Base-by-base conservation (phyloP, 1,284 basidiomycete genomes). In the Blastosporella zonata region DNA sequence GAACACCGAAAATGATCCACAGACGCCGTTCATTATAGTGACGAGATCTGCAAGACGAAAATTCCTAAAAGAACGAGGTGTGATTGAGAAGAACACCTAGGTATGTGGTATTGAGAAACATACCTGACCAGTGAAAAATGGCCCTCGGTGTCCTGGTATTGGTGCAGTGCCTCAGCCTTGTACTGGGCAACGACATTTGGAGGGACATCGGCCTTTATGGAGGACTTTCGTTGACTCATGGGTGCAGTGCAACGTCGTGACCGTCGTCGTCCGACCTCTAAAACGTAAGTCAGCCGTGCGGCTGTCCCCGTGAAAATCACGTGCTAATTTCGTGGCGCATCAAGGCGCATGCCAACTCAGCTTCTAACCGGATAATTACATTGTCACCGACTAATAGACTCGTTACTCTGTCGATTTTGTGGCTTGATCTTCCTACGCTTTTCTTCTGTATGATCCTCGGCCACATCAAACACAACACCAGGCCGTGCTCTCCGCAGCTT, bases 1-100 rank as follows among this genome's bases (percentile, higher is more conserved):
- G 67, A 96, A 96, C 57, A 99, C 79, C 34, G 95, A 97, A 60
- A 97, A 88, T 12, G 92, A 92, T 50, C 97, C 97, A 70, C 97
- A 99, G 66, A 99, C 91, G 34, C 97, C 97, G 66, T 99, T 99
- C 87, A 97, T 96, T 57, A 99, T 93, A n/a, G 96, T 99, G 62
- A 99, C 93, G 38, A 97, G 81, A 72, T 99, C 96, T 59, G 96
- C 96, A 28, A 99, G 82, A 50, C 95, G 93, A 67, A 99, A 99
- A 70, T 98, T 99, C 60, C 96, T 97, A 61, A 28, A 57, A 27
- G 39, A 47, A 54, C 46, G 50, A 8, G 50, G 35, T 6, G 42
- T 42, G 49, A 34, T 45, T 43, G 42, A 46, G 46, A 43, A 58
- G 38, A 54, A 62, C 36, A 34, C 29, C 34, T 55, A 46, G 53